Evolutionary conservation across 2,329 filamentous ascomycete species (phyloP).

Genomic region (Cephalotrichum gorgonifer): DNA sequence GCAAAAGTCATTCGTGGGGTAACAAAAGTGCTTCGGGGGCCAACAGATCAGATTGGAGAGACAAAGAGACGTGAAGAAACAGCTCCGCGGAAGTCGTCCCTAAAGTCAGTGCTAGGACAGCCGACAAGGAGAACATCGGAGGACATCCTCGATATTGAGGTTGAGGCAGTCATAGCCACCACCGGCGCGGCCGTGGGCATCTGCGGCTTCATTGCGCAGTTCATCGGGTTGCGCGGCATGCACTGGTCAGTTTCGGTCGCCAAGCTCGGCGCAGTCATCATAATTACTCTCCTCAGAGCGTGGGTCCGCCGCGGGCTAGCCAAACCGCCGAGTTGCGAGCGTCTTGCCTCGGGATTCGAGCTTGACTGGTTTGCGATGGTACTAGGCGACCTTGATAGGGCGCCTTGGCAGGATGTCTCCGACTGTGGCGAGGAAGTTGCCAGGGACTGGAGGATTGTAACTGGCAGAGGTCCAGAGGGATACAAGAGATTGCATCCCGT

Average conservation of each 20-base stretch:
- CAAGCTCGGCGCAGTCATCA: neutral
- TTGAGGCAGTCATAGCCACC: neutral
- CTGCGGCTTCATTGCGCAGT: conserved; percentile 17
- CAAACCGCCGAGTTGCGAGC: neutral
- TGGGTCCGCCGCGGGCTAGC: neutral
- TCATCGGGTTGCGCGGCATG: conserved; percentile 8
- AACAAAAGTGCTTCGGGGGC: too few species aligned
- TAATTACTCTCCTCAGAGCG: neutral
- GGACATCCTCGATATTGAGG: neutral
- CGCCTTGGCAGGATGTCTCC: neutral
- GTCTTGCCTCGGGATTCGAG: neutral
- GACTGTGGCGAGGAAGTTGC: neutral
- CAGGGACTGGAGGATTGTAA: too few species aligned
- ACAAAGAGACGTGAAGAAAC: too few species aligned
- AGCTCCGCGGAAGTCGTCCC: too few species aligned
- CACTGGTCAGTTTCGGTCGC: neutral
- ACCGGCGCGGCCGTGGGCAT: conserved; percentile 10
- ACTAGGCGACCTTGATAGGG: neutral
- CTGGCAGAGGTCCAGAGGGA: too few species aligned
- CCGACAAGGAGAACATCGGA: neutral
- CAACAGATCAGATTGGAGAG: too few species aligned
- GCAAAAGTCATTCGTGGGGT: too few species aligned
- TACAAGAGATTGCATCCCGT: too few species aligned
- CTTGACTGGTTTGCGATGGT: neutral
- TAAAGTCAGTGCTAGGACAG: neutral